These are phyloP conservation scores for Lactuca saligna DNA, from an alignment of 129 eudicot genomes.

Conservation along the genomic window DNA sequence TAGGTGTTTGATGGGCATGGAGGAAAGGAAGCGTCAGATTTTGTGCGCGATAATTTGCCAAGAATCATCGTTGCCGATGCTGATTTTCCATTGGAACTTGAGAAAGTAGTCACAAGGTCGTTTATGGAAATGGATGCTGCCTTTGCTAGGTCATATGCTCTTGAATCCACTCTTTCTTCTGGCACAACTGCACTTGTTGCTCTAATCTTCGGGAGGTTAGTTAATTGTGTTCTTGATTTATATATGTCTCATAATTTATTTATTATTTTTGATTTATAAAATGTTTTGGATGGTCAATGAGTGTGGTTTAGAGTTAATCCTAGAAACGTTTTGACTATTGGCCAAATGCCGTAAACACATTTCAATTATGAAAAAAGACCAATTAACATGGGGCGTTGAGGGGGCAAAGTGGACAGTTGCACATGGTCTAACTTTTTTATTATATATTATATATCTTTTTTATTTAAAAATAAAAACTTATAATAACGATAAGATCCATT, in stretches of 20 bases:
- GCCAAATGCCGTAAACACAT: neutral
- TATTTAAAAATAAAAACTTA: no score
- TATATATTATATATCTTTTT: no score
- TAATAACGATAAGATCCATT: no score
- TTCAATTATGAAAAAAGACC: neutral
- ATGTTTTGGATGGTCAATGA: neutral
- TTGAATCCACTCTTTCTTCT: slow-evolving; percentile 69
- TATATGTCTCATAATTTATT: no score
- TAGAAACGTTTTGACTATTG: neutral
- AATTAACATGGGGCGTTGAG: neutral
- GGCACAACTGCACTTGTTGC: slow-evolving; percentile 98
- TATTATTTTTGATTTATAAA: neutral
- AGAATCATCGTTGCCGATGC: slow-evolving; percentile 81
- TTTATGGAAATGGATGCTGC: slow-evolving; percentile 79
- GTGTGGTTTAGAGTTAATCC: neutral
- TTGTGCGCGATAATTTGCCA: slow-evolving; percentile 82
- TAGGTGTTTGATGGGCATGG: slow-evolving; percentile 99
- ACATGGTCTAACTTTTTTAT: no score
- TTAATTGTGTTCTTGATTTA: neutral
- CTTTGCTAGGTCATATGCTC: slow-evolving; percentile 76
- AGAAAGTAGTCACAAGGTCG: slow-evolving; percentile 82
- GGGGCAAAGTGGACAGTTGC: no score
- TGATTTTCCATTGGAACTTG: slow-evolving; percentile 82
- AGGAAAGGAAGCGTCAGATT: slow-evolving; percentile 86
- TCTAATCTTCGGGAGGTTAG: slow-evolving; percentile 85